phyloP scores from a whole-genome alignment of 345 rosid species.

The Mercurialis annua region DNA sequence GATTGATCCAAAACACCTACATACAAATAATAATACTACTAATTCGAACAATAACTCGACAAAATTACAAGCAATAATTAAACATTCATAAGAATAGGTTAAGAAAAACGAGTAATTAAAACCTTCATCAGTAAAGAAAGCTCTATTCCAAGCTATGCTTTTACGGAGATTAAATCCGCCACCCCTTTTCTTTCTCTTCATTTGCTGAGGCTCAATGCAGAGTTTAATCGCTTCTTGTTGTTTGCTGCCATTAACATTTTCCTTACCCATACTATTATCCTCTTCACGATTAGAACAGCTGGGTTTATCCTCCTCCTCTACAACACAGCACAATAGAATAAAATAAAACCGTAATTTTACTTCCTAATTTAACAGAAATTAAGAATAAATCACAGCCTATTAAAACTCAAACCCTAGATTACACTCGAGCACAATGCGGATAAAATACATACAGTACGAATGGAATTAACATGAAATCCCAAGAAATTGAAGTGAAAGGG shows the following conservation, averaged over 20 bases:
- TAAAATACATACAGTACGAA: not conserved
- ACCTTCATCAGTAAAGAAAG: slow-evolving; percentile 96
- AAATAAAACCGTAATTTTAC: too few relatives aligned
- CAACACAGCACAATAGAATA: not conserved
- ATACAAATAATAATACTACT: not conserved
- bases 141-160: slow-evolving; percentile 90
- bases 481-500: not conserved
- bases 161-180: slow-evolving; percentile 77
- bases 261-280: slow-evolving; percentile 33
- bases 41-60: not conserved
- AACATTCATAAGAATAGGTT: too few relatives aligned
- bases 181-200: slow-evolving; percentile 86
- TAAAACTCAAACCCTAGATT: not conserved
- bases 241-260: slow-evolving; percentile 45
- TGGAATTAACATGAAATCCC: not conserved
- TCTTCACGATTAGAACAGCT: slow-evolving; percentile 22
- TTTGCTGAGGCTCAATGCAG: slow-evolving; percentile 60
- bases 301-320: slow-evolving; percentile 30
- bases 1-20: slow-evolving; percentile 64
- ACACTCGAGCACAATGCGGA: not conserved
- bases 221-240: slow-evolving; percentile 44
- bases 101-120: not conserved
- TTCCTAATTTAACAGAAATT: not conserved
- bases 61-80: not conserved
- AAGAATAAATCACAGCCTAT: too few relatives aligned